These are phyloP conservation scores for Pseudonitzschia pungens DNA, from an alignment of 108 stramenopile genomes.

Conservation along the genomic window DNA sequence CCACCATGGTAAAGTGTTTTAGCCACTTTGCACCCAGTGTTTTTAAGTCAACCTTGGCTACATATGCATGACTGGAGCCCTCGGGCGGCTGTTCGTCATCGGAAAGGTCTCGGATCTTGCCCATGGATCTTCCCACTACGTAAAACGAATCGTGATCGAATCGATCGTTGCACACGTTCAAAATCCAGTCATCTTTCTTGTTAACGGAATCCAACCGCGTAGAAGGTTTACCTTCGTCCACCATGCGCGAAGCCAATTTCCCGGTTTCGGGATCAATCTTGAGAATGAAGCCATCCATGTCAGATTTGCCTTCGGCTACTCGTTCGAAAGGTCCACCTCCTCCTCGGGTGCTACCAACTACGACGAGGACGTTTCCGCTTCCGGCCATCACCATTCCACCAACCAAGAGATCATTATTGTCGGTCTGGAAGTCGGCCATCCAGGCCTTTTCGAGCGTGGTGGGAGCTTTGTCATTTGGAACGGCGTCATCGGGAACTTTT, in stretches of 20 bases:
- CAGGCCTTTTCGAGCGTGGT: slow-evolving; percentile 8
- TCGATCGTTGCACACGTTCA: slow-evolving; percentile 31
- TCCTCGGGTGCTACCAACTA: slow-evolving; percentile 43
- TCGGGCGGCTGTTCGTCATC: slow-evolving; percentile 26
- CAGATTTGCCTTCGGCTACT: slow-evolving; percentile 7
- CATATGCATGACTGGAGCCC: slow-evolving; percentile 22
- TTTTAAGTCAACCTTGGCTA: slow-evolving; percentile 29
- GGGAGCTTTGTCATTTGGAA: not conserved
- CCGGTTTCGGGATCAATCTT: slow-evolving; percentile 37
- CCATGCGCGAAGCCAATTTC: not conserved
- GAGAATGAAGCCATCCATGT: slow-evolving; percentile 48
- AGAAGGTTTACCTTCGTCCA: not conserved
- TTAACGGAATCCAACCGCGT: slow-evolving; percentile 32
- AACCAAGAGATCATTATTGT: not conserved
- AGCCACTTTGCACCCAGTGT: slow-evolving; percentile 23
- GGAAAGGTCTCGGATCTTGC: slow-evolving; percentile 17
- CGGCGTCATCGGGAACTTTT: not conserved
- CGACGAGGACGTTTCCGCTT: slow-evolving; percentile 30
- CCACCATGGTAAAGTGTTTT: slow-evolving; percentile 28
- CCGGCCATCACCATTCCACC: slow-evolving; percentile 28
- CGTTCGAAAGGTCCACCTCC: slow-evolving; percentile 28
- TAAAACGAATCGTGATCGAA: slow-evolving; percentile 34
- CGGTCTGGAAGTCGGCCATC: not conserved
- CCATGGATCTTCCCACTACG: slow-evolving; percentile 40
- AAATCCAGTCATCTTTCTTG: slow-evolving; percentile 35